Base-by-base conservation (phyloP, 768 basidiomycete species). In the Dioszegia crocea region DNA sequence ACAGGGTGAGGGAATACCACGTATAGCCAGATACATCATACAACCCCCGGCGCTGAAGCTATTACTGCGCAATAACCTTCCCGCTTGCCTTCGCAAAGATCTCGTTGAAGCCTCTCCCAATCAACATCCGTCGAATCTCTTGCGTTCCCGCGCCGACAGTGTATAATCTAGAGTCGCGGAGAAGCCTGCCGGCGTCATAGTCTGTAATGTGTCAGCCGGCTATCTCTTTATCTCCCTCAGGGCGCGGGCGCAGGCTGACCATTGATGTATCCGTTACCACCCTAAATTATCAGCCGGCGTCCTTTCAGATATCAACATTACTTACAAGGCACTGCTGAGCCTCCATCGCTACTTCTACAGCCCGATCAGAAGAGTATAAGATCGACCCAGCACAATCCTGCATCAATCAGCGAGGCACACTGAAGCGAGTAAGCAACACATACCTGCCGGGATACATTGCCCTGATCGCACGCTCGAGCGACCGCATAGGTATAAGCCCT, bases 131-230 rank as follows among this genome's bases (percentile, higher is more conserved):
- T 64, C 92, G 80, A 55, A 96, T 92, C 80, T 94, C 92, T 75
- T 96, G 93, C 23, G 92, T 92, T 17, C 93, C 93, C n/a, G 93
- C 93, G 26, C 93, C 93, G 59, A 97, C 91, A 24, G 89, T 86
- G 75, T 96, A 97, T 41, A 97, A 78, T 64, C 90, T 80, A 16
- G 92, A 83, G 73, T 97, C 93, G 47, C 92, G 83, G 44, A 96
- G 79, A 65, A 92, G 84, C 30, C 93, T 85, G 16, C 91, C 92
- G 66, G 86, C 83, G 3, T 91, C 89, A 68, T 93, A 97, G 64
- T 97, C 92, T 92, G 67, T 8, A 17, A n/a, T 30, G 4, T 53
- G 19, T 51, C 50, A 39, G 36, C 49, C 11, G 6, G 33, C 6
- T 33, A 14, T 14, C 14, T 6, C 8, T 33, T 6, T 6, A 33